Evolutionary conservation across 1,284 basidiomycete species (phyloP), one percentile per base, ranked within the genome.

Genomic region (Polyporus tsugae): DNA sequence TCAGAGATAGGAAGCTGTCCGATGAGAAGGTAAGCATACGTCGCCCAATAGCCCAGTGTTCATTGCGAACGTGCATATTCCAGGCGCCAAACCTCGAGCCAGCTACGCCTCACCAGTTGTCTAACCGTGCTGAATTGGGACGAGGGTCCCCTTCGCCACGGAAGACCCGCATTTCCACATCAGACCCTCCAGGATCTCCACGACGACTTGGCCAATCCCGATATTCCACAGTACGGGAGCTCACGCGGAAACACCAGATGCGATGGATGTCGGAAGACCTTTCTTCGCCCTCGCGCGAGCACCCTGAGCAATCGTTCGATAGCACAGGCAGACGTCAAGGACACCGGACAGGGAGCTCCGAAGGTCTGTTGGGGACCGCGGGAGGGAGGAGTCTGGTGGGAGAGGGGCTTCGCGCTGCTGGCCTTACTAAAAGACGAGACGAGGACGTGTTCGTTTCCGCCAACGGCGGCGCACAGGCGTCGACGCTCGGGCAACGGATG

Each of bases 381-480:
- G 81, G 77, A 33, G 84, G 85, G 15, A 80, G 89, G 64, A 90
- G 87, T 73, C 78, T 93, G 11, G 78, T 91, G 9, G 86, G 90
- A 2, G 91, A 93, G 77, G 87, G 89, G n/a, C 76, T 94, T 64
- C 84, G 88, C 64, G 91, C 91, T 3, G 91, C 92, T 1, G 93
- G 92, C 6, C 81, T 93, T 66, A 80, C 79, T 73, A 85, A 81
- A 66, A 75, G 79, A 46, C 77, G 76, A 55, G 79, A 81, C 41
- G 82, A 82, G 33, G 85, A 86, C 65, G 75, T 83, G 11, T 87
- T 87, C 63, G 73, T 67, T 35, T 71, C 66, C 29, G 49, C 65
- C 61, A 76, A 72, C 25, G 68, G 61, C n/a, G 46, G 59, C 36
- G 39, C 36, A 41, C 61, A 69, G 44, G 66, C 55, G 22, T 46